Percentiles rank a stretch among this genome's conserved stretches.
phyloP scores from a whole-genome alignment of 2,329 filamentous ascomycete species.

The Botryotinia convoluta region DNA sequence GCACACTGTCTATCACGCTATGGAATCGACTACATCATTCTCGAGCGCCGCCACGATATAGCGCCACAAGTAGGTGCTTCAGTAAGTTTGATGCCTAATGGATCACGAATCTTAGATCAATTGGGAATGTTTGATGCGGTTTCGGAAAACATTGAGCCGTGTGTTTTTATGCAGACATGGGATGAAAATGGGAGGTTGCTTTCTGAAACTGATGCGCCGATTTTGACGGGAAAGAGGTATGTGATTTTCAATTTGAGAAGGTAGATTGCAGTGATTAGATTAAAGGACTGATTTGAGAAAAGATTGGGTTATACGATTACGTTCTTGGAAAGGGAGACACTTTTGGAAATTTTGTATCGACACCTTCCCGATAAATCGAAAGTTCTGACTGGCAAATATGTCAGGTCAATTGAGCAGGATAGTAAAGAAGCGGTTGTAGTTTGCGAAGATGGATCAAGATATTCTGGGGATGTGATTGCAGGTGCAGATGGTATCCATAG shows the following conservation, averaged over 20 bases:
- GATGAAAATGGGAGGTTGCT: slow-evolving; percentile 23
- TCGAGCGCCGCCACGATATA: slow-evolving; percentile 28
- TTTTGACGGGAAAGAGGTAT: slow-evolving; percentile 26
- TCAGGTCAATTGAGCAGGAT: slow-evolving; percentile 23
- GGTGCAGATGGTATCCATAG: slow-evolving; percentile 35
- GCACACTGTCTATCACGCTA: slow-evolving; percentile 29
- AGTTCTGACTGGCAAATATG: slow-evolving; percentile 27
- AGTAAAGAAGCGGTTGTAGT: slow-evolving; percentile 16
- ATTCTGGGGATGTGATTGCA: slow-evolving; percentile 29
- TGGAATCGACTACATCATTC: slow-evolving; percentile 30
- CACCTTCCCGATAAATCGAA: slow-evolving; percentile 28
- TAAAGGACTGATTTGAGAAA: neutral
- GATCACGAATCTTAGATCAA: slow-evolving; percentile 50
- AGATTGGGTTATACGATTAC: slow-evolving; percentile 29
- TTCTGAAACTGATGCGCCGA: slow-evolving; percentile 22
- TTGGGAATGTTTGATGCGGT: slow-evolving; percentile 41
- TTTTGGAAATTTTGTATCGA: slow-evolving; percentile 29
- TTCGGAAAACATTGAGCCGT: slow-evolving; percentile 21
- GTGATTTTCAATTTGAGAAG: neutral
- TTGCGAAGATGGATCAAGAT: slow-evolving; percentile 29
- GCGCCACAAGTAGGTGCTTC: slow-evolving; percentile 29
- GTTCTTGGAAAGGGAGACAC: slow-evolving; percentile 24
- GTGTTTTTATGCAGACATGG: slow-evolving; percentile 20
- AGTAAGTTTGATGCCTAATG: slow-evolving; percentile 40
- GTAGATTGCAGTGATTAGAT: neutral